Conservation (phyloP, 2,329 filamentous ascomycete genomes). For the Penicillium sp. region DNA sequence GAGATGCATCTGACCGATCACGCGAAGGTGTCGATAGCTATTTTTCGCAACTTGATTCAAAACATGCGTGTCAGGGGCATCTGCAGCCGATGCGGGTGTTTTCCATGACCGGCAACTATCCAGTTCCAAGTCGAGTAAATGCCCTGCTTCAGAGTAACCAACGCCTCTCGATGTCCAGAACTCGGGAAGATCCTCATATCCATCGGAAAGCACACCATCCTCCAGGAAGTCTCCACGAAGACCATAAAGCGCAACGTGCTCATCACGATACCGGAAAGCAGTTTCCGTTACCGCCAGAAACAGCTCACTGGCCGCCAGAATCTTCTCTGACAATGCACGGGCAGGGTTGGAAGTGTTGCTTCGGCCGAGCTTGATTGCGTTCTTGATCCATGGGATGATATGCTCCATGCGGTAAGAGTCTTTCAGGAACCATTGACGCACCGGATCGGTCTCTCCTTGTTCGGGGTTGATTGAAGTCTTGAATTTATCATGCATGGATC, state of each 20-base stretch:
- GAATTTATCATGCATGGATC: slow-evolving; percentile 71
- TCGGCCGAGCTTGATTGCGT: slow-evolving; percentile 70
- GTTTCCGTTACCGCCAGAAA: slow-evolving; percentile 63
- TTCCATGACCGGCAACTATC: slow-evolving; percentile 41
- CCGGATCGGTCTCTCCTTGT: slow-evolving; percentile 69
- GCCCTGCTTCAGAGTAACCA: slow-evolving; percentile 38
- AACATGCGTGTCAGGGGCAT: slow-evolving; percentile 32
- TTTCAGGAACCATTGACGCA: slow-evolving; percentile 83
- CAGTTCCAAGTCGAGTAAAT: slow-evolving; percentile 41
- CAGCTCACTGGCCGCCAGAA: slow-evolving; percentile 72
- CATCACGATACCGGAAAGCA: slow-evolving; percentile 67
- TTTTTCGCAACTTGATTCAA: slow-evolving; percentile 51
- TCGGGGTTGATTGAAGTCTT: slow-evolving; percentile 65
- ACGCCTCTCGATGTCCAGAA: slow-evolving; percentile 74
- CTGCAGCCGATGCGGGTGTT: slow-evolving; percentile 32
- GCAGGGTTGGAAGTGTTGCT: slow-evolving; percentile 57
- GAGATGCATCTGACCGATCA: slow-evolving; percentile 57
- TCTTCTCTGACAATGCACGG: slow-evolving; percentile 43
- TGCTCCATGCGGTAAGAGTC: slow-evolving; percentile 70
- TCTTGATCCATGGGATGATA: slow-evolving; percentile 75
- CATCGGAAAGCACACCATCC: slow-evolving; percentile 60
- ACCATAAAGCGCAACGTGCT: slow-evolving; percentile 69
- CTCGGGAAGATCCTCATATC: slow-evolving; percentile 68
- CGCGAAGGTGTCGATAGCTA: slow-evolving; percentile 54
- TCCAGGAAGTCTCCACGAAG: slow-evolving; percentile 65